These are phyloP conservation scores for Talaromyces sp. DNA, from an alignment of 2,329 filamentous ascomycete species.

Conservation along the genomic window DNA sequence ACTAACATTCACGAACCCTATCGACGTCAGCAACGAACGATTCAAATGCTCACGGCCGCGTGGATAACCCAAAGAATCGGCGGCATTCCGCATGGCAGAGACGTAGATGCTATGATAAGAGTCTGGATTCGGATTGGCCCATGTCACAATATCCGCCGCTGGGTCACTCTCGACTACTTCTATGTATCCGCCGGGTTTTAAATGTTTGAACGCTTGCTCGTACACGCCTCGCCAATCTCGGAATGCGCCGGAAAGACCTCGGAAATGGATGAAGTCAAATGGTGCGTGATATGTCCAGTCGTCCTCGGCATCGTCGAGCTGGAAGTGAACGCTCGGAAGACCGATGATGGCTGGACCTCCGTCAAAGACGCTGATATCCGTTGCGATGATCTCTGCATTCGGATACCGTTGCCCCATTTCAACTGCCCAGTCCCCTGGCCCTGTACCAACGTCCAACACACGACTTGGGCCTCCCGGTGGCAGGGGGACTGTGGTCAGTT, in stretches of 20 bases:
- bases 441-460: conserved; percentile 47
- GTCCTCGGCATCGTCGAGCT: conserved; percentile 48
- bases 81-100: conserved; percentile 36
- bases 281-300: conserved; percentile 49
- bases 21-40: conserved; percentile 37
- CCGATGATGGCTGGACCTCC: conserved; percentile 33
- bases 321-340: conserved; percentile 45
- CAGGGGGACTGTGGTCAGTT: conserved; percentile 32
- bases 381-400: conserved; percentile 47
- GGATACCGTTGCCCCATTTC: conserved; percentile 46
- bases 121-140: conserved; percentile 22
- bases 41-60: conserved; percentile 44
- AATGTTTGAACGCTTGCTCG: conserved; percentile 43
- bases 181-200: conserved; percentile 46
- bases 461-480: conserved; percentile 25
- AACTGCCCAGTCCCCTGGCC: conserved; percentile 50
- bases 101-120: conserved; percentile 35
- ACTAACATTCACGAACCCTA: conserved; percentile 44
- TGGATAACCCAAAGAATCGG: conserved; percentile 39
- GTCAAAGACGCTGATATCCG: conserved; percentile 44
- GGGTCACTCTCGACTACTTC: conserved; percentile 45
- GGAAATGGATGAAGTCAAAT: conserved; percentile 51
- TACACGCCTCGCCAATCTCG: conserved; percentile 47
- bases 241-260: conserved; percentile 48
- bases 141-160: conserved; percentile 25